These are phyloP conservation scores for Manihot esculenta DNA, from an alignment of 441 rosid genomes.

Conservation along the genomic window DNA sequence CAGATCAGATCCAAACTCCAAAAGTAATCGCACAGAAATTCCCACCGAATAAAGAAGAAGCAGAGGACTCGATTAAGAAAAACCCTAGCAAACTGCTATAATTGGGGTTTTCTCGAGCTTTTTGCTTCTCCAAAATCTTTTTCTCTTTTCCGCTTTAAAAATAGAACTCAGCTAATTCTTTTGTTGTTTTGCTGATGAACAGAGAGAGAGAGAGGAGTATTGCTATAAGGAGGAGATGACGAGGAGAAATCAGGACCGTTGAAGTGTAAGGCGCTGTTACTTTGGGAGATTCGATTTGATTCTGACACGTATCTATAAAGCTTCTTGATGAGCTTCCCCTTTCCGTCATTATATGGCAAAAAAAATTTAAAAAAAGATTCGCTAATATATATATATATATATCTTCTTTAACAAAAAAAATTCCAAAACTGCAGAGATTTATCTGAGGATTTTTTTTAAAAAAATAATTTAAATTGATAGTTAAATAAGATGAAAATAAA, in stretches of 20 bases:
- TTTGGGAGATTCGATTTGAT: conserved; percentile 15
- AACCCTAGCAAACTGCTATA: conserved; percentile 20
- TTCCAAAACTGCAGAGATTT: no score
- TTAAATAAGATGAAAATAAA: no score
- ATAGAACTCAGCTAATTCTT: not conserved
- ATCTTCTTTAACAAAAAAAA: no score
- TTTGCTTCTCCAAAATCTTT: conserved; percentile 20
- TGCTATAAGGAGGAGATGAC: not conserved
- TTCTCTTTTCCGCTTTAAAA: not conserved
- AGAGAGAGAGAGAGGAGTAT: not conserved
- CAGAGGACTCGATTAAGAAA: conserved; percentile 27
- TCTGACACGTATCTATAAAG: conserved; percentile 24
- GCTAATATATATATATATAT: no score
- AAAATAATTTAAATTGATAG: no score
- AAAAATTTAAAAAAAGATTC: no score
- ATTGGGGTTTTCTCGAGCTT: conserved; percentile 13
- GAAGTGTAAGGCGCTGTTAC: conserved; percentile 25
- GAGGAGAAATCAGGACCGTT: conserved; percentile 38
- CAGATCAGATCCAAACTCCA: conserved; percentile 29
- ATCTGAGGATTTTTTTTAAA: no score
- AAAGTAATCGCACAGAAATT: not conserved
- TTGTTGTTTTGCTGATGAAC: conserved; percentile 6
- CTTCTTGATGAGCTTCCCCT: not conserved
- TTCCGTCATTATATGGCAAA: not conserved
- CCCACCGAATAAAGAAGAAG: not conserved